Percentiles rank a stretch among this genome's conserved stretches.
phyloP scores from a whole-genome alignment of 2,329 filamentous ascomycete genomes.

The Aspergillus calidoustus region DNA sequence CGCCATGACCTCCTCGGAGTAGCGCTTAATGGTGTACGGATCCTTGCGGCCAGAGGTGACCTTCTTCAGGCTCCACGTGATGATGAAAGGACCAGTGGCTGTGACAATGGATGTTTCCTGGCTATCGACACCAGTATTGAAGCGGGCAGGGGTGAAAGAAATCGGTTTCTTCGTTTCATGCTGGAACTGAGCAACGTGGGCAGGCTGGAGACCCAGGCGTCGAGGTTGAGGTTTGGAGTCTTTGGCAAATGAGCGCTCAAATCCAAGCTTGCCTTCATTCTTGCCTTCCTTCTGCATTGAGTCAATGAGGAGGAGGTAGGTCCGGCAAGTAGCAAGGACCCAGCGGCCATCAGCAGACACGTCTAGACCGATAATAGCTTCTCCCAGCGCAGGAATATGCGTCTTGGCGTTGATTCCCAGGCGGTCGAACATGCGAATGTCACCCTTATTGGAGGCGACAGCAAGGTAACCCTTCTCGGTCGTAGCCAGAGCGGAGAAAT shows the following conservation, averaged over 20 bases:
- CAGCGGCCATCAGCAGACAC: constrained; percentile 94
- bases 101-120: constrained; percentile 95
- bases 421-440: constrained; percentile 94
- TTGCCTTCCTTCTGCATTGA: constrained; percentile 89
- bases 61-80: constrained; percentile 96
- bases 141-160: constrained; percentile 87
- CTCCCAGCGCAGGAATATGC: constrained; percentile 90
- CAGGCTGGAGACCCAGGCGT: constrained; percentile 83
- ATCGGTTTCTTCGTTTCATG: constrained; percentile 90
- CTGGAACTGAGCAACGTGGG: constrained; percentile 95
- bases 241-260: constrained; percentile 90
- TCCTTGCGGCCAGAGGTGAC: constrained; percentile 79
- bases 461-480: constrained; percentile 97
- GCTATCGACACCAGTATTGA: constrained; percentile 83
- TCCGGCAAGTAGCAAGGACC: constrained; percentile 91
- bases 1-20: constrained; percentile 92
- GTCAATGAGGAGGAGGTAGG: constrained; percentile 93
- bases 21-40: constrained; percentile 95
- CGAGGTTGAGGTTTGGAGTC: constrained; percentile 92
- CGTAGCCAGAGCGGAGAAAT: constrained; percentile 91
- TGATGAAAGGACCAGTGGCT: constrained; percentile 92
- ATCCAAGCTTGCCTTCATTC: constrained; percentile 97
- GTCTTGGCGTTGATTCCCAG: constrained; percentile 98
- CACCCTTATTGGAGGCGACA: constrained; percentile 96
- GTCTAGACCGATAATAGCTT: constrained; percentile 92